Percentiles rank a stretch among this genome's conserved stretches.
phyloP scores from a whole-genome alignment of 441 rosid genomes.

The Omphalea diandra region DNA sequence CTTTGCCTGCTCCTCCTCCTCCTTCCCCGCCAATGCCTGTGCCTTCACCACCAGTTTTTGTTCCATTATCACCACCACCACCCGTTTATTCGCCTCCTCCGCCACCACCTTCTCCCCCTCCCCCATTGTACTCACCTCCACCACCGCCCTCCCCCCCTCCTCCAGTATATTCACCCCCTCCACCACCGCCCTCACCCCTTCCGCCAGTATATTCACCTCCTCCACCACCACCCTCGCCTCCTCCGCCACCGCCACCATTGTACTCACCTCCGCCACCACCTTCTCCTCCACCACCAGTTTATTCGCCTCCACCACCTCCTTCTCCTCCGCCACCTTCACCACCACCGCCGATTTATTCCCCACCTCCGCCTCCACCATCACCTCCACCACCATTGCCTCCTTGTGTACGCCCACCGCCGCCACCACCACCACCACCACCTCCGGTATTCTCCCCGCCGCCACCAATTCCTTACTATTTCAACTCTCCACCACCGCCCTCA shows the following conservation, averaged over 20 bases:
- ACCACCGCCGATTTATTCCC: conserved; percentile 5
- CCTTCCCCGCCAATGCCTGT: conserved; percentile 53
- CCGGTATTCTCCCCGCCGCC: conserved; percentile 35
- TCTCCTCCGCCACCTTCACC: conserved; percentile 35
- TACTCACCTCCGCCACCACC: conserved; percentile 35
- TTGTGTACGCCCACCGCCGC: conserved; percentile 25
- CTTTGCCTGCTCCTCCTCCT: conserved; percentile 55
- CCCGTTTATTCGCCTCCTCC: too few species aligned
- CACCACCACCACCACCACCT: conserved; percentile 48
- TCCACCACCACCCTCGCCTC: conserved; percentile 30
- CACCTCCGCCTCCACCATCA: too few species aligned
- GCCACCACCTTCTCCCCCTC: too few species aligned
- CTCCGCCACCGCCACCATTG: conserved; percentile 29
- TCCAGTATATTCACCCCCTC: conserved; percentile 17
- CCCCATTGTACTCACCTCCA: too few species aligned
- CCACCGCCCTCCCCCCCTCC: conserved; percentile 23
- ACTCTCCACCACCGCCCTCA: conserved; percentile 26
- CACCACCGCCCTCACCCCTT: conserved; percentile 29
- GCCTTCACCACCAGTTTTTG: conserved; percentile 37
- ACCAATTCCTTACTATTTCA: conserved; percentile 26
- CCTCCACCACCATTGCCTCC: conserved; percentile 23
- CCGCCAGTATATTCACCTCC: conserved; percentile 32
- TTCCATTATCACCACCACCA: conserved; percentile 7
- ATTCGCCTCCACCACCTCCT: conserved; percentile 33
- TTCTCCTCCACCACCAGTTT: conserved; percentile 33